Evolutionary conservation across 2,329 filamentous ascomycete species (phyloP).

Genomic region (Fusarium tupiense): DNA sequence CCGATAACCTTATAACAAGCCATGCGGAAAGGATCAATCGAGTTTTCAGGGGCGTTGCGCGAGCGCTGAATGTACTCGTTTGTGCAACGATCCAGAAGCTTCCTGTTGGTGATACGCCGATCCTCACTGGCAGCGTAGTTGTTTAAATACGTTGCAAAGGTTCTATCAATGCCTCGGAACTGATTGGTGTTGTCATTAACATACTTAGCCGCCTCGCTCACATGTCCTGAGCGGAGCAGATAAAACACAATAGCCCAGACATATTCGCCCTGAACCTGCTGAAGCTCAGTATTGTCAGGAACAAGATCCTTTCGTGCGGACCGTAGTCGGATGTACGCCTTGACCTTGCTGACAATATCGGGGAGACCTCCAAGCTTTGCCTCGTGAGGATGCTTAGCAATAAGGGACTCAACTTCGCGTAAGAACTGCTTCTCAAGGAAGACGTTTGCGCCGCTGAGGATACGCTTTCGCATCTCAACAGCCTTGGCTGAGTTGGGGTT

Average conservation of each 20-base stretch:
- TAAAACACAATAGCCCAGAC: slow-evolving; percentile 97
- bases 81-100: slow-evolving; percentile 86
- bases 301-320: slow-evolving; percentile 84
- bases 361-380: slow-evolving; percentile 91
- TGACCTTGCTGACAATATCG: slow-evolving; percentile 88
- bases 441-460: slow-evolving; percentile 80
- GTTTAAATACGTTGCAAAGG: slow-evolving; percentile 87
- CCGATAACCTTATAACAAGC: slow-evolving; percentile 98
- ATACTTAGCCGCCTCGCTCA: slow-evolving; percentile 86
- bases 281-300: slow-evolving; percentile 81
- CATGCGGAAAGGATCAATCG: slow-evolving; percentile 93
- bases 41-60: slow-evolving; percentile 85
- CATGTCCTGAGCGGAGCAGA: slow-evolving; percentile 84
- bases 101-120: slow-evolving; percentile 74
- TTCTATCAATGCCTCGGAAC: slow-evolving; percentile 90
- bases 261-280: slow-evolving; percentile 82
- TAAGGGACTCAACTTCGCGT: slow-evolving; percentile 77
- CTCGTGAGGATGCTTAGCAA: slow-evolving; percentile 86
- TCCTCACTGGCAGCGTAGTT: slow-evolving; percentile 83
- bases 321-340: slow-evolving; percentile 88
- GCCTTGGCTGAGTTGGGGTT: slow-evolving; percentile 70
- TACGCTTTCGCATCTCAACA: slow-evolving; percentile 77
- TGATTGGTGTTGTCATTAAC: slow-evolving; percentile 81
- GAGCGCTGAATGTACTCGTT: slow-evolving; percentile 89
- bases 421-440: slow-evolving; percentile 87